Base-by-base conservation (phyloP, 2,329 filamentous ascomycete species). In the Fusarium decemcellulare region DNA sequence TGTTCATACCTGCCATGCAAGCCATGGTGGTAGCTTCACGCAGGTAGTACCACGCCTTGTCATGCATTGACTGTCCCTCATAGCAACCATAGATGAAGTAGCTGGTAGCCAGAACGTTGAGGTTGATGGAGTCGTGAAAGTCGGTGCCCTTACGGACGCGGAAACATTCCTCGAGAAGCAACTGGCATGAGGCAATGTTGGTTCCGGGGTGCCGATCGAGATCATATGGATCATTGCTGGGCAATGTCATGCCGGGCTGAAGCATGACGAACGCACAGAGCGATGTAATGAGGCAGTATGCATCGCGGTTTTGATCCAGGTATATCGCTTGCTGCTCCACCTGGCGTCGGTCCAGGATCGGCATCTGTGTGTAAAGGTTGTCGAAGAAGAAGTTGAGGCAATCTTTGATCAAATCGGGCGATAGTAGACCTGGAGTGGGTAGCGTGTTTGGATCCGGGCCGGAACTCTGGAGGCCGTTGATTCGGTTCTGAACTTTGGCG, bases 21-120 rank as follows among this genome's bases (percentile, higher is more conserved):
- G 87, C 85, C 78, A 95, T 84, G 7, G 92, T 94, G 2, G 90
- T 91, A 7, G 92, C 91, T 79, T 96, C 93, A 29, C 92, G 89
- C 10, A 95, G 82, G 76, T 93, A 90, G 75, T 90, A 94, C 92
- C 93, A 95, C 2, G 92, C 92, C 77, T 90, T 90, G 67, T 92
- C 90, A 76, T 94, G 91, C 76, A 90, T 85, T 67, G 94, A 91
- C 48, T 93, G 81, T 39, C 89, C 91, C 65, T 92, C 91, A 76
- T 91, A 89, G 61, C 90, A 91, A 39, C 88, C 91, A 72, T 93
- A 94, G 29, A 95, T 78, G 77, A 95, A 94, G 79, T 93, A 94
- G 57, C 91, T 94, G n/a, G 91, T 93, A 62, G 90, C 88, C 12
- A 93, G 78, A 46, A 83, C 86, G 72, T 89, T 88, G 62, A 87